Evolutionary conservation across 176 grass and related monocot genomes (phyloP), one percentile per base, ranked within the genome.

Genomic region (Oropetium thomaeum): DNA sequence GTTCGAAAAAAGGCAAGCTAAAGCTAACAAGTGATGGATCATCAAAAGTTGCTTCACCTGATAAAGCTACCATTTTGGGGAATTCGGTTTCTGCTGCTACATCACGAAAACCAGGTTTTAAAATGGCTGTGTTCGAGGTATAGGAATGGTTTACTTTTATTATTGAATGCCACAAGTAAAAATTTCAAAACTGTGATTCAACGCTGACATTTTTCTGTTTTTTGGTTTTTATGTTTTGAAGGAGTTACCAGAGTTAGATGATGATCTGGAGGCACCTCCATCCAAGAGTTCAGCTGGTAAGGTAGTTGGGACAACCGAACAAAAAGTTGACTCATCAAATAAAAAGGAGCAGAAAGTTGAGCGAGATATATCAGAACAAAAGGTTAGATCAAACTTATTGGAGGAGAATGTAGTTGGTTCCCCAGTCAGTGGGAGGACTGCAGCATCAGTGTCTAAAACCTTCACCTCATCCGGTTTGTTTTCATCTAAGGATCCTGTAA

Each of bases 61-160:
- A 86, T 58, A 70, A 81, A 49, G 29, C 27, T 59, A 28, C 73
- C 67, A 14, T 82, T 77, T 82, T 32, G 29, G 30, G 31, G 25
- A 72, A 82, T 76, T 80, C 81, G n/a, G 8, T 55, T 64, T 47
- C 62, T 57, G 43, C 70, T 75, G 47, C 70, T 47, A 64, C 45
- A 83, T 88, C 81, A 20, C 13, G 17, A 17, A 83, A 69, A 25
- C 86, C 86, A 69, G 86, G 81, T 45, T 88, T 88, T 69, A 88
- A 84, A 75, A 88, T 88, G 86, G 75, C 70, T 70, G 70, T 88
- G 72, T 65, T 75, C 1, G 86, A 88, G 86, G 87, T 89, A 85
- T 38, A 26, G 3, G 20, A 35, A 58, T 66, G 58, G 9, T 76
- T 39, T 26, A 25, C 22, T 42, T 75, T 74, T 6, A 14, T 53